phyloP scores from a whole-genome alignment of 2,329 filamentous ascomycete genomes.

The Claviceps purpurea region DNA sequence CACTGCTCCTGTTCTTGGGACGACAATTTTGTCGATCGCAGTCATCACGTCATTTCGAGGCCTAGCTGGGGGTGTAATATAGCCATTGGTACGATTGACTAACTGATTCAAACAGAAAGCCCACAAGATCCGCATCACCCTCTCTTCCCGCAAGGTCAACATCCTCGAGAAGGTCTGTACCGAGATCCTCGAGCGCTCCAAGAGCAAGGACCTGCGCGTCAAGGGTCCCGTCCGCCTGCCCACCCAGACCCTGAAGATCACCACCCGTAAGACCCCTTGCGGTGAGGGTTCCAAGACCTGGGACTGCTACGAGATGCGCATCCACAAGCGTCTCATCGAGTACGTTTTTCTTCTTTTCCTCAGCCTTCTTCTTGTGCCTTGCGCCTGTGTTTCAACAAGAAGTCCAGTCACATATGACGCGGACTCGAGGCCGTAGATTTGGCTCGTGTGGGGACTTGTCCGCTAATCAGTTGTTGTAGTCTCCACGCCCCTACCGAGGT shows the following conservation, averaged over 20 bases:
- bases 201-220: conserved; percentile 95
- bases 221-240: conserved; percentile 97
- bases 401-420: not conserved
- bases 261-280: conserved; percentile 97
- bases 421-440: too few species aligned
- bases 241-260: conserved; percentile 93
- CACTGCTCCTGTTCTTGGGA: not conserved
- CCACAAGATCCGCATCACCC: conserved; percentile 97
- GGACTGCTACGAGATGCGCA: conserved; percentile 98
- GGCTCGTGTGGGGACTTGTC: not conserved
- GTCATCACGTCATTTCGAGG: too few species aligned
- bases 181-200: conserved; percentile 96
- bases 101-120: conserved; percentile 48
- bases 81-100: not conserved
- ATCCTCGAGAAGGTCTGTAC: conserved; percentile 96
- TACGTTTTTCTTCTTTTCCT: conserved; percentile 27
- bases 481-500: conserved; percentile 96
- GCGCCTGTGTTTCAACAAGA: not conserved
- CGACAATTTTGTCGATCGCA: too few species aligned
- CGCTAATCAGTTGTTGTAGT: conserved; percentile 26
- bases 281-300: conserved; percentile 99
- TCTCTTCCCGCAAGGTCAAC: conserved; percentile 87
- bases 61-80: not conserved
- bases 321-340: conserved; percentile 97
- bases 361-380: not conserved